Evolutionary conservation across 2,329 filamentous ascomycete genomes (phyloP).

Genomic region (Chaetomiaceae sp.): DNA sequence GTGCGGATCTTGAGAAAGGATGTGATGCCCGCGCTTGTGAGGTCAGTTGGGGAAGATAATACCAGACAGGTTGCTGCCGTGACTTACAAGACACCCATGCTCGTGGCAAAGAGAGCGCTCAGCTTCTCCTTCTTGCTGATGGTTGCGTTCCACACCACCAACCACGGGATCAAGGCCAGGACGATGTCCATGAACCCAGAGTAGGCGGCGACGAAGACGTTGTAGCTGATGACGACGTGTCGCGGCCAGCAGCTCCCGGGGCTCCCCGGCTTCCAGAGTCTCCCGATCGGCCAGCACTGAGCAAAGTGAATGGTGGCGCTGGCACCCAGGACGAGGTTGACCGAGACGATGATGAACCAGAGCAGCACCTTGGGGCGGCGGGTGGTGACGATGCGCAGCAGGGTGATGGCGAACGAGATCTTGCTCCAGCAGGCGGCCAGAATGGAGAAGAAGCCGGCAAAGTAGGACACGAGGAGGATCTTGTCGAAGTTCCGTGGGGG

Average conservation of each 20-base stretch:
- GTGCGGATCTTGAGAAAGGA: constrained; percentile 11
- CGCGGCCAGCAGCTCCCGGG: constrained; percentile 30
- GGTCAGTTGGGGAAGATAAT: no score
- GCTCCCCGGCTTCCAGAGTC: constrained; percentile 24
- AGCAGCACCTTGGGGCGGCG: constrained; percentile 13
- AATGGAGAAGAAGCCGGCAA: constrained; percentile 28
- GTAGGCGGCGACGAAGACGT: constrained; percentile 27
- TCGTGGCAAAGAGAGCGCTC: constrained; percentile 38
- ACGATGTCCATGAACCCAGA: constrained; percentile 29
- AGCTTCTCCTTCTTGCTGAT: constrained; percentile 37
- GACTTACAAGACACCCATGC: constrained; percentile 36
- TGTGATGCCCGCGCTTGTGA: constrained; percentile 1
- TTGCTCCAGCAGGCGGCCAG: constrained; percentile 32
- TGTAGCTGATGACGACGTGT: constrained; percentile 27
- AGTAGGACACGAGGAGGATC: constrained; percentile 11
- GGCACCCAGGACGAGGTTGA: constrained; percentile 25
- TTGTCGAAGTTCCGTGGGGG: constrained; percentile 14
- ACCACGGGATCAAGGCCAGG: constrained; percentile 37
- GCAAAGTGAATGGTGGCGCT: constrained; percentile 27
- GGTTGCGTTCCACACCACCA: constrained; percentile 34
- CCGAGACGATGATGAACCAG: constrained; percentile 26
- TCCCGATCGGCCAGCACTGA: constrained; percentile 28
- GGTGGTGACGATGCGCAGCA: constrained; percentile 21
- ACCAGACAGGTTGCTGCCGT: no score
- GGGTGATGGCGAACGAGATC: constrained; percentile 30